phyloP scores from a whole-genome alignment of 202 grass and related monocot genomes.

The Panicum virgatum region DNA sequence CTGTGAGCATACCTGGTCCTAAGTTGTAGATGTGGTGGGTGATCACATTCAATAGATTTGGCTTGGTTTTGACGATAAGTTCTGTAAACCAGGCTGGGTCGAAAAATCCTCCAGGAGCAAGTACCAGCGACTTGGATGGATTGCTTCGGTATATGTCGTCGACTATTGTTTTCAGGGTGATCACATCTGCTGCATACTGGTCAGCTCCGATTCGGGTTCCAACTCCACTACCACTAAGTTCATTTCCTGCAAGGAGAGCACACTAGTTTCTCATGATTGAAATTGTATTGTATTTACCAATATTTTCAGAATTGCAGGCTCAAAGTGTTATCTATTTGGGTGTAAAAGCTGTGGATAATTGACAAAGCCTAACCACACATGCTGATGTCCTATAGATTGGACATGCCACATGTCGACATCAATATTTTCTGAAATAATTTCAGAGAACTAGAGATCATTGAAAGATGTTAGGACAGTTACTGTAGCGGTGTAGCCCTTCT shows the following conservation, averaged over 20 bases:
- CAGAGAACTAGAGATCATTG: background rate
- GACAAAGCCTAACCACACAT: conserved; percentile 24
- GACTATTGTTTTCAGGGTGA: conserved; percentile 59
- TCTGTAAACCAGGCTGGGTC: conserved; percentile 64
- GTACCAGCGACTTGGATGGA: conserved; percentile 63
- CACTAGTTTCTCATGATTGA: background rate
- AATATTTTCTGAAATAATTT: background rate
- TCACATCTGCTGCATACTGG: conserved; percentile 72
- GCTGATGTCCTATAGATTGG: background rate
- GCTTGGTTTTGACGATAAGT: conserved; percentile 68
- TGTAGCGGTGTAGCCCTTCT: background rate
- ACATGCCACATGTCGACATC: conserved; percentile 12
- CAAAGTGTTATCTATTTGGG: background rate
- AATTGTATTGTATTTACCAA: background rate
- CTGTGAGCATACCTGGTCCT: conserved; percentile 60
- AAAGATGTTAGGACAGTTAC: background rate
- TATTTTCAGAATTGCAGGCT: background rate
- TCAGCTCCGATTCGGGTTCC: conserved; percentile 53
- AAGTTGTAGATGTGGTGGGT: conserved; percentile 95
- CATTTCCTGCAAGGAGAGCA: conserved; percentile 66
- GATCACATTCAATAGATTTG: conserved; percentile 68
- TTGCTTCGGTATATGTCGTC: conserved; percentile 42
- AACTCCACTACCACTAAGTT: conserved; percentile 74
- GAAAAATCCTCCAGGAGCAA: conserved; percentile 90
- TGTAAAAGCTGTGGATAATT: conserved; percentile 15